A percentile compares a stretch with the other conserved stretches of the same genome.
phyloP scores from a whole-genome alignment of 108 stramenopile genomes.

The Cyclotella baltica region DNA sequence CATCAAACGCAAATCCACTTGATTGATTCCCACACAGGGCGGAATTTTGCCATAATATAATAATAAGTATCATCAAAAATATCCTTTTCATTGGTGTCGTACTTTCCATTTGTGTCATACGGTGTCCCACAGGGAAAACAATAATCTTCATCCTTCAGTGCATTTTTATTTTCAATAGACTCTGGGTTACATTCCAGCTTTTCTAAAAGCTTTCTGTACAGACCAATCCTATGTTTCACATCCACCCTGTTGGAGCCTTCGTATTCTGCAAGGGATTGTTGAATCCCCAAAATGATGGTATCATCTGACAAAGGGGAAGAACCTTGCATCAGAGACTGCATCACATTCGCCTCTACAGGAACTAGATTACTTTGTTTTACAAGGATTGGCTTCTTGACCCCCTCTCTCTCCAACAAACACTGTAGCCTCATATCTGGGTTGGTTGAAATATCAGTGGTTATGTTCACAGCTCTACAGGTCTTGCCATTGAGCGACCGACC shows the following conservation, averaged over 20 bases:
- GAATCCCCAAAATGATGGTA: conserved; percentile 16
- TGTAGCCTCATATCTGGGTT: conserved; percentile 23
- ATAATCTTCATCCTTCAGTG: conserved; percentile 17
- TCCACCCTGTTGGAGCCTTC: conserved; percentile 9
- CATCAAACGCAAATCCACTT: conserved; percentile 29
- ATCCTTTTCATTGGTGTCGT: too few relatives aligned
- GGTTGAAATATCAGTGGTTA: neutral
- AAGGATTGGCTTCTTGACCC: neutral
- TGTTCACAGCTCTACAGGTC: conserved; percentile 19
- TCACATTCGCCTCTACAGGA: conserved; percentile 6
- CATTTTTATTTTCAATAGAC: conserved; percentile 14
- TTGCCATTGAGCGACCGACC: conserved; percentile 32
- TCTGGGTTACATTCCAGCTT: conserved; percentile 18
- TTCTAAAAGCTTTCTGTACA: conserved; percentile 15
- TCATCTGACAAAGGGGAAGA: conserved; percentile 18
- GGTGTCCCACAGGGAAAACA: conserved; percentile 27
- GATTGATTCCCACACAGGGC: conserved; percentile 31
- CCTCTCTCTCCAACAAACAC: neutral
- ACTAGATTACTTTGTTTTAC: conserved; percentile 22
- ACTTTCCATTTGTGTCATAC: neutral
- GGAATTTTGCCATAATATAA: conserved; percentile 9
- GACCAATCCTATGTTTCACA: neutral
- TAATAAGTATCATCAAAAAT: conserved; percentile 1
- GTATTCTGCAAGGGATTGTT: conserved; percentile 6
- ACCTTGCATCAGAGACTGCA: conserved; percentile 16